A percentile compares a stretch with the other conserved stretches of the same genome.
phyloP scores from a whole-genome alignment of 176 grass and related monocot genomes.

The Oryza brachyantha region DNA sequence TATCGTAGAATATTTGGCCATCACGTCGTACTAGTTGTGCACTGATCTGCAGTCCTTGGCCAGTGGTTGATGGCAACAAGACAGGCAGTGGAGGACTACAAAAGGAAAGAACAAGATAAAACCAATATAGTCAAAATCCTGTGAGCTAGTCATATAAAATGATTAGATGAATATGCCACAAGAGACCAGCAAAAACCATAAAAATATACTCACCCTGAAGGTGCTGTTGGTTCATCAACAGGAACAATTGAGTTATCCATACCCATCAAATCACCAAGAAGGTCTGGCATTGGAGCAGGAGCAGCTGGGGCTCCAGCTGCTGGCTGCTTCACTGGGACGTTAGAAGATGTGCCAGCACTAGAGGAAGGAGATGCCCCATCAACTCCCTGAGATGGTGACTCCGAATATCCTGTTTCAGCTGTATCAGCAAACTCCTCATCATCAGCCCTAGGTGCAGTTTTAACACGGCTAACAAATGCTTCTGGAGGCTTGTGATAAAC shows the following conservation, averaged over 20 bases:
- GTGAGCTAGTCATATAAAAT: slow-evolving; percentile 7
- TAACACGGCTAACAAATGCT: slow-evolving; percentile 85
- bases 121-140: slow-evolving; percentile 19
- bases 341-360: slow-evolving; percentile 51
- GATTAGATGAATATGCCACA: neutral
- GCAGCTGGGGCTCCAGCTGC: slow-evolving; percentile 39
- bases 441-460: slow-evolving; percentile 64
- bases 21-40: slow-evolving; percentile 73
- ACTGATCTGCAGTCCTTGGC: slow-evolving; percentile 94
- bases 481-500: slow-evolving; percentile 98
- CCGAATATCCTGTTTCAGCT: slow-evolving; percentile 75
- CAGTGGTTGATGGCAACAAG: slow-evolving; percentile 71
- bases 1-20: slow-evolving; percentile 86
- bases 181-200: neutral
- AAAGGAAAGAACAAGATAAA: slow-evolving; percentile 14
- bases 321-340: slow-evolving; percentile 47
- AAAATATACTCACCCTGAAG: slow-evolving; percentile 54
- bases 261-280: slow-evolving; percentile 93
- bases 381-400: slow-evolving; percentile 86
- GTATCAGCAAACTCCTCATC: slow-evolving; percentile 89
- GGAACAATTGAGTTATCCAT: slow-evolving; percentile 77
- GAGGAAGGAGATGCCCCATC: slow-evolving; percentile 67
- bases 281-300: slow-evolving; percentile 77
- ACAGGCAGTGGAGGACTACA: slow-evolving; percentile 81
- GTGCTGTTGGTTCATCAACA: slow-evolving; percentile 55